A percentile compares a stretch with the other conserved stretches of the same genome.
Evolutionary conservation across 495 filamentous ascomycete genomes (phyloP).

Genomic region (Lepidopterella palustris): DNA sequence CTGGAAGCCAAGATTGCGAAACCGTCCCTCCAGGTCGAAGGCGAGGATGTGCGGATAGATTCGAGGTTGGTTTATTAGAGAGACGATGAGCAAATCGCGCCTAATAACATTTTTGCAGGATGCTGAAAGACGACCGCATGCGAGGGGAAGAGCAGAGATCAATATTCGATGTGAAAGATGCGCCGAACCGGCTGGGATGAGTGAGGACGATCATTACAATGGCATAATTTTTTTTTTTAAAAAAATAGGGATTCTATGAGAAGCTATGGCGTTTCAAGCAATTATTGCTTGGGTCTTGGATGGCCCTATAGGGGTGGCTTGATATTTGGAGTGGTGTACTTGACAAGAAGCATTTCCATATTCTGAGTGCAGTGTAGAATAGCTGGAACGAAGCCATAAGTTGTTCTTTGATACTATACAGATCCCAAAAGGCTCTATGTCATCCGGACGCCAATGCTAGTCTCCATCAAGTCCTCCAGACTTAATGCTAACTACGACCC

Average conservation of each 20-base stretch:
- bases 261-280: too few relatives aligned
- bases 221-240: too few relatives aligned
- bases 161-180: slow-evolving; percentile 67
- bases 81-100: neutral
- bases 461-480: slow-evolving; percentile 3
- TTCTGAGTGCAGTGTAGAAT: slow-evolving; percentile 14
- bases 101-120: slow-evolving; percentile 45
- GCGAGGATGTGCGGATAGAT: slow-evolving; percentile 80
- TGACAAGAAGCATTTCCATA: too few relatives aligned
- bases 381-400: slow-evolving; percentile 4
- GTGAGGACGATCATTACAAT: too few relatives aligned
- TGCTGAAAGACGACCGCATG: slow-evolving; percentile 90
- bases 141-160: slow-evolving; percentile 48
- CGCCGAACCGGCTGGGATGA: slow-evolving; percentile 68
- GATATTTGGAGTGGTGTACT: too few relatives aligned
- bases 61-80: slow-evolving; percentile 41
- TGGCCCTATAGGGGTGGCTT: too few relatives aligned
- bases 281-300: too few relatives aligned
- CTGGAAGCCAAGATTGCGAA: slow-evolving; percentile 80
- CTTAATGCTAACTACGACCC: slow-evolving; percentile 9
- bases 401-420: slow-evolving; percentile 10
- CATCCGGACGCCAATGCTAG: slow-evolving; percentile 23
- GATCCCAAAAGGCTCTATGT: slow-evolving; percentile 19
- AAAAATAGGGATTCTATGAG: too few relatives aligned
- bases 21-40: slow-evolving; percentile 73